phyloP scores from a whole-genome alignment of 1,139 yeast genomes.

The Pichia sp. region DNA sequence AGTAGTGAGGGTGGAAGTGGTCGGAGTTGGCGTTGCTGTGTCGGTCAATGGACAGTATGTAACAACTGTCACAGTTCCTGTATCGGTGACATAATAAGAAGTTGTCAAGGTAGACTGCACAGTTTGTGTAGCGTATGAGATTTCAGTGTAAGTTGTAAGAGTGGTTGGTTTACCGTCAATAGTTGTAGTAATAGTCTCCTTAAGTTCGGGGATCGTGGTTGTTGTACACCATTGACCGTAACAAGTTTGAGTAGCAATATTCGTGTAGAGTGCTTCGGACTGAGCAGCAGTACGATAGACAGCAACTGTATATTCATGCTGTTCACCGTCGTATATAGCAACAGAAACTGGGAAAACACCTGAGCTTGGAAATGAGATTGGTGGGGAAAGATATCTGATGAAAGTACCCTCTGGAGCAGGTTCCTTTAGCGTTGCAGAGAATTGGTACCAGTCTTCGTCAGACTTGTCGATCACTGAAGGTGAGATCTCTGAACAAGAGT shows the following conservation, averaged over 20 bases:
- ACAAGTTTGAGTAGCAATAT: constrained; percentile 9
- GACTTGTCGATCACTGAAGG: constrained; percentile 1
- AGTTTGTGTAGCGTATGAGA: constrained; percentile 4
- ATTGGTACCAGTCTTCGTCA: constrained; percentile 6
- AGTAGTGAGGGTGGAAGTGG: constrained; percentile 10
- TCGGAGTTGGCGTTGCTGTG: constrained; percentile 11
- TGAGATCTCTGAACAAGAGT: constrained; percentile 1
- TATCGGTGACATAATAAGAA: constrained; percentile 11
- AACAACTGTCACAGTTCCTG: constrained; percentile 12
- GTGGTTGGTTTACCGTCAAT: constrained; percentile 2
- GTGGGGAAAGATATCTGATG: constrained; percentile 11
- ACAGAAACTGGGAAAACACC: constrained; percentile 8
- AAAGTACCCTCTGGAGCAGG: constrained; percentile 7
- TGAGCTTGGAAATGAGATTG: constrained; percentile 7
- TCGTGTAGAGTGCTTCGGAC: constrained; percentile 5
- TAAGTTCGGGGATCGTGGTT: constrained; percentile 8
- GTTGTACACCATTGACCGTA: constrained; percentile 8
- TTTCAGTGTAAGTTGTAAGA: constrained; percentile 5
- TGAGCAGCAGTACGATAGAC: not conserved
- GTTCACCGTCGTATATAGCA: not conserved
- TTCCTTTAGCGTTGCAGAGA: not conserved
- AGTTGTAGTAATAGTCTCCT: constrained; percentile 5
- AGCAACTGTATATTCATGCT: not conserved
- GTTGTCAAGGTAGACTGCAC: constrained; percentile 9
- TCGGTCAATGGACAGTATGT: constrained; percentile 21